These are phyloP conservation scores for Acorus gramineus DNA, from an alignment of 106 monocot genomes.

Conservation along the genomic window DNA sequence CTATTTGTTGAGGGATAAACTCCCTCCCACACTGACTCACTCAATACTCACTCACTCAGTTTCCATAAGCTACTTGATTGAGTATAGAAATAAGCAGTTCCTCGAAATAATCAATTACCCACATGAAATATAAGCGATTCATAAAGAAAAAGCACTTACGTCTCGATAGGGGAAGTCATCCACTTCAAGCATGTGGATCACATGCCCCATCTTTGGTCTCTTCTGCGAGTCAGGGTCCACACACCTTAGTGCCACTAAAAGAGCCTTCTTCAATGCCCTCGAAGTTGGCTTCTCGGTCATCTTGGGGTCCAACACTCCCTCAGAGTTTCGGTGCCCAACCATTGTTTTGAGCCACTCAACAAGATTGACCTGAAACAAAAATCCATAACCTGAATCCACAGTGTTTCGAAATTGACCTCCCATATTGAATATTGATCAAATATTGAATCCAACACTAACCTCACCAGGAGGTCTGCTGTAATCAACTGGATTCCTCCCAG, in stretches of 20 bases:
- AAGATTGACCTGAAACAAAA: slow-evolving; percentile 61
- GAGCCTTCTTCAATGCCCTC: slow-evolving; percentile 60
- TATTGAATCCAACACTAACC: slow-evolving; percentile 20
- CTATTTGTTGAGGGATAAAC: too few relatives aligned
- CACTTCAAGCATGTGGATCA: slow-evolving; percentile 90
- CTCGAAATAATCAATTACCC: too few relatives aligned
- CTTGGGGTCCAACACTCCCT: slow-evolving; percentile 84
- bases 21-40: too few relatives aligned
- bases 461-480: slow-evolving; percentile 78
- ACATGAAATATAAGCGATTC: neutral
- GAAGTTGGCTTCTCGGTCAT: slow-evolving; percentile 62
- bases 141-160: slow-evolving; percentile 25
- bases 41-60: too few relatives aligned
- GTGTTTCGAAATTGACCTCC: neutral
- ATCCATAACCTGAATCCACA: neutral
- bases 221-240: slow-evolving; percentile 83
- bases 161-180: slow-evolving; percentile 86
- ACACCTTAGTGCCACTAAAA: slow-evolving; percentile 70
- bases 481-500: slow-evolving; percentile 76
- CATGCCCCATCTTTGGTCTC: slow-evolving; percentile 81
- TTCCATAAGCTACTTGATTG: too few relatives aligned
- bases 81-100: too few relatives aligned
- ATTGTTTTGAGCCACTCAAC: slow-evolving; percentile 81
- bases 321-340: slow-evolving; percentile 74
- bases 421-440: neutral